phyloP scores from a whole-genome alignment of 352 stramenopile genomes.

The Phytophthora tubulina region DNA sequence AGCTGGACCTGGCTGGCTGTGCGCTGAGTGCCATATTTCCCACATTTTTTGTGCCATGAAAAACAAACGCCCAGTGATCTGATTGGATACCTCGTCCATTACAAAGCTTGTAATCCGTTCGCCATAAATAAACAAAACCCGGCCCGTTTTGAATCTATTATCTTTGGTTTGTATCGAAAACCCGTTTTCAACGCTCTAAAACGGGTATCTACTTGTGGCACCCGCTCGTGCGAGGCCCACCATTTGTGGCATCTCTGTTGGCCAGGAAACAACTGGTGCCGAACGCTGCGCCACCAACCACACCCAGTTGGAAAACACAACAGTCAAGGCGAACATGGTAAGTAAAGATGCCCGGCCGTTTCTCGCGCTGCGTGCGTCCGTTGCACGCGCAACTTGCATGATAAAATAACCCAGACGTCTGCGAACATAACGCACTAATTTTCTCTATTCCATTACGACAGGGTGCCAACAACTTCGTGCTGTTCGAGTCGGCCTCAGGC shows the following conservation, averaged over 20 bases:
- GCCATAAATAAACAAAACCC: too few relatives aligned
- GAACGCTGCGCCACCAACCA: constrained; percentile 25
- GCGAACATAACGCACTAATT: constrained; percentile 32
- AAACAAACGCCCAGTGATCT: too few relatives aligned
- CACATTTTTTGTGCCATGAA: too few relatives aligned
- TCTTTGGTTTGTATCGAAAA: too few relatives aligned
- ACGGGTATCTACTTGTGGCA: too few relatives aligned
- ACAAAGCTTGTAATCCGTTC: too few relatives aligned
- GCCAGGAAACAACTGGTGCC: constrained; percentile 34
- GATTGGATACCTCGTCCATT: too few relatives aligned
- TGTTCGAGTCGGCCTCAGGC: constrained; percentile 98
- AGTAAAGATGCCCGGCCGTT: constrained; percentile 22
- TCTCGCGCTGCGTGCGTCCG: constrained; percentile 1
- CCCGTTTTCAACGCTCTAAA: too few relatives aligned
- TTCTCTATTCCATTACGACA: constrained; percentile 18
- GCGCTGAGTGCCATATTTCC: too few relatives aligned
- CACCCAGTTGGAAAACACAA: constrained; percentile 49
- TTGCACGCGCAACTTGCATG: constrained; percentile 26
- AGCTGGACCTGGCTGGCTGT: constrained; percentile 34
- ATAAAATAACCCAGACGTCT: constrained; percentile 1
- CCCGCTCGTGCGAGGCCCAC: too few relatives aligned
- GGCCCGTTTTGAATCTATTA: too few relatives aligned
- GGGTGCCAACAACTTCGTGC: constrained; percentile 87
- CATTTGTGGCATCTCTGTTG: too few relatives aligned
- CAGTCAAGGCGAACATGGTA: constrained; percentile 49